phyloP scores from a whole-genome alignment of 805 yeast genomes.

The Nadsonia fulvescens region DNA sequence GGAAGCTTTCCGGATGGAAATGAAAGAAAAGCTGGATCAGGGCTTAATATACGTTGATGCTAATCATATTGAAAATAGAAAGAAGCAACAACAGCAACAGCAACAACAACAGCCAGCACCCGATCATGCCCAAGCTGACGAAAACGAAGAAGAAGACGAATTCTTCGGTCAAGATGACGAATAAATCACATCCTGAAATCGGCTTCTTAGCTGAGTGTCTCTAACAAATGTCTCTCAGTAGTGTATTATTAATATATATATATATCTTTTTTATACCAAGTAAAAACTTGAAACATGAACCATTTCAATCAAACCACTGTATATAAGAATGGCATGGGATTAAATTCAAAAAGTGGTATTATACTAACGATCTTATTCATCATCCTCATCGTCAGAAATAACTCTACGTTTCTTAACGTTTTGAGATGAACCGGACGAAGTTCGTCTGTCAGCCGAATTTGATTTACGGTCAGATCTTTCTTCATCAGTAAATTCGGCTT shows the following conservation, averaged over 20 bases:
- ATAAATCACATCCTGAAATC: constrained; percentile 1
- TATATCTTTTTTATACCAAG: not conserved
- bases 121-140: constrained; percentile 4
- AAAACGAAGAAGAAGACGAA: constrained; percentile 5
- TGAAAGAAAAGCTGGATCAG: constrained; percentile 33
- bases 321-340: too few relatives aligned
- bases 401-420: constrained; percentile 13
- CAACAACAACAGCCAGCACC: constrained; percentile 1
- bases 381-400: constrained; percentile 16
- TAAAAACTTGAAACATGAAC: not conserved
- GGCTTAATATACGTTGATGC: constrained; percentile 42
- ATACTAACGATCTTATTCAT: constrained; percentile 6
- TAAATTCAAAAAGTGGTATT: too few relatives aligned
- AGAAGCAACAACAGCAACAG: constrained; percentile 7
- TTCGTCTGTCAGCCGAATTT: too few relatives aligned
- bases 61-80: constrained; percentile 22
- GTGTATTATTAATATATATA: too few relatives aligned
- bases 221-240: too few relatives aligned
- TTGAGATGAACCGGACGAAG: too few relatives aligned
- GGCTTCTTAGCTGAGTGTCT: constrained; percentile 6
- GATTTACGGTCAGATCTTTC: not conserved
- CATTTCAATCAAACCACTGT: not conserved
- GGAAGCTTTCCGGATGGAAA: constrained; percentile 32
- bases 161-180: constrained; percentile 8
- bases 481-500: constrained; percentile 7